Evolutionary conservation across 495 filamentous ascomycete genomes (phyloP).

Genomic region (Antarctomyces pellizariae): DNA sequence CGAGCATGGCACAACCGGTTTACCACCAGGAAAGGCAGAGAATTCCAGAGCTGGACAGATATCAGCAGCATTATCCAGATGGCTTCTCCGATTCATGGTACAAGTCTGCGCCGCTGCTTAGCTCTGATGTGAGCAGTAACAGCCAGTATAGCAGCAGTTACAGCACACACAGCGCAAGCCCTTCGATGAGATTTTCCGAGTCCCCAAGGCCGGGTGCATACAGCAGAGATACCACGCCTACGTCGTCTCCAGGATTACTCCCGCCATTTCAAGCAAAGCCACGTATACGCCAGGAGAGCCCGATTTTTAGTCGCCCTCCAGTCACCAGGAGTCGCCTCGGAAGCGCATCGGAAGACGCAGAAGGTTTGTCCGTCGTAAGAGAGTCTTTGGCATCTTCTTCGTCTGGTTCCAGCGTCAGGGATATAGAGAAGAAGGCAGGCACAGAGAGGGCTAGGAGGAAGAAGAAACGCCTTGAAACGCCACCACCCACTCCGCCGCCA

Average conservation of each 20-base stretch:
- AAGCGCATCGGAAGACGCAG: slow-evolving; percentile 26
- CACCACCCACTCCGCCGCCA: slow-evolving; percentile 35
- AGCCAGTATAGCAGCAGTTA: slow-evolving; percentile 20
- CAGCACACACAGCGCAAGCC: slow-evolving; percentile 45
- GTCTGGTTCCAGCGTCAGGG: slow-evolving; percentile 32
- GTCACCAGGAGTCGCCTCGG: slow-evolving; percentile 34
- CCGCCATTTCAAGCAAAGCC: slow-evolving; percentile 29
- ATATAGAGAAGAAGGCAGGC: slow-evolving; percentile 12
- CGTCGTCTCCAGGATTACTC: slow-evolving; percentile 72
- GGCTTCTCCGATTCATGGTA: slow-evolving; percentile 7
- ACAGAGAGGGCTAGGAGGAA: slow-evolving; percentile 22
- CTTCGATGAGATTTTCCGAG: slow-evolving; percentile 83
- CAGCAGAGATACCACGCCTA: slow-evolving; percentile 79
- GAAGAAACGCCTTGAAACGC: slow-evolving; percentile 21
- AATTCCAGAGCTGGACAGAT: slow-evolving; percentile 30
- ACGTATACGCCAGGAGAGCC: slow-evolving; percentile 38
- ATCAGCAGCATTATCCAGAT: slow-evolving; percentile 18
- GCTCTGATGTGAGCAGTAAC: slow-evolving; percentile 24
- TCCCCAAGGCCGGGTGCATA: slow-evolving; percentile 64
- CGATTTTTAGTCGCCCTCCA: slow-evolving; percentile 41
- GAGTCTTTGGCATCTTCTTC: slow-evolving; percentile 39
- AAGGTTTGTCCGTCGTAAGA: slow-evolving; percentile 36
- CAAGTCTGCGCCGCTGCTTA: slow-evolving; percentile 29
- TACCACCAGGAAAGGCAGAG: too few species aligned
- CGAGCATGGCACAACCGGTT: too few species aligned